Conservation (phyloP, 2,329 filamentous ascomycete genomes). For the Pseudogymnoascus sp. region DNA sequence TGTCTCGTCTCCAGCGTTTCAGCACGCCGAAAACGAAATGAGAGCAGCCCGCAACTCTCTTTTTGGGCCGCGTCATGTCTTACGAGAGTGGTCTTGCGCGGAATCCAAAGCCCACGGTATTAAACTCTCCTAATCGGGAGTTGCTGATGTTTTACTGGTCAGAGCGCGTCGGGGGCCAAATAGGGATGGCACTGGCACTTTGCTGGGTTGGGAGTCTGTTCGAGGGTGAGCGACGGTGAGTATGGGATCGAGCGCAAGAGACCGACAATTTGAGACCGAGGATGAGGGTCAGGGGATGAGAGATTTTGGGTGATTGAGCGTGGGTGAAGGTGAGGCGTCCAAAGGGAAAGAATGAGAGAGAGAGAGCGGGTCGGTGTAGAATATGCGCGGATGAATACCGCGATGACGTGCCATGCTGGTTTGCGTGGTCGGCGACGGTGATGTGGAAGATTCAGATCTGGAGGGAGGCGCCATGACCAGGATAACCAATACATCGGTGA, state of each 20-base stretch:
- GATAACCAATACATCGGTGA: background rate
- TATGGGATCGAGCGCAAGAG: no score
- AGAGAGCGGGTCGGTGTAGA: background rate
- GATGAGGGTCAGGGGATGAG: no score
- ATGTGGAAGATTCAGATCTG: background rate
- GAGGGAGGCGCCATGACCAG: background rate
- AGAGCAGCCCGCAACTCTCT: background rate
- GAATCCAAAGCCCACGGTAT: background rate
- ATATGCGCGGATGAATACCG: background rate
- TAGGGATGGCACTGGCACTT: background rate
- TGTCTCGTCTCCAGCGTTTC: background rate
- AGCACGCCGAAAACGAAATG: background rate
- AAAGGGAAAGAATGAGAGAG: no score
- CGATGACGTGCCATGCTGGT: background rate
- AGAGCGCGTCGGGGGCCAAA: background rate
- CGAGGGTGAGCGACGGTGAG: no score
- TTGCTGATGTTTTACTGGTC: background rate
- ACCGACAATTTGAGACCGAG: no score
- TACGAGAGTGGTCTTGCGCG: background rate
- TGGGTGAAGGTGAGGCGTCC: no score
- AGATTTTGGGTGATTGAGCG: no score
- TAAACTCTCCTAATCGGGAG: background rate
- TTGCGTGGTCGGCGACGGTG: background rate
- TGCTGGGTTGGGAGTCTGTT: background rate
- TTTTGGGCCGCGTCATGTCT: background rate